Percentiles rank a stretch among this genome's conserved stretches.
Conservation (phyloP, 495 filamentous ascomycete genomes). For the Daldinia loculata region DNA sequence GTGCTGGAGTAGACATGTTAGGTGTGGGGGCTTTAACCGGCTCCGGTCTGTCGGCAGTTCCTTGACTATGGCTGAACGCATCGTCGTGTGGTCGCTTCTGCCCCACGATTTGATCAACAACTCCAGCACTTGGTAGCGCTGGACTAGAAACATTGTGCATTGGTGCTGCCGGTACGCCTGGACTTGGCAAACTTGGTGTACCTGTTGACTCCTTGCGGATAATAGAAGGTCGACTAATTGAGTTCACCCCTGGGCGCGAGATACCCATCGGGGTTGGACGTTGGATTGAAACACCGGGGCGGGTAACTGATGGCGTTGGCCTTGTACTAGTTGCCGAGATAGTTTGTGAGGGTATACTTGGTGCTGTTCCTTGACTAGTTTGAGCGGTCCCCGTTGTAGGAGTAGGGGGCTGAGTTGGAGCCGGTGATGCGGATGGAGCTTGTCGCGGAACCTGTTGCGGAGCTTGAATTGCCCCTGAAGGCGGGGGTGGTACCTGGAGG, state of each 20-base stretch:
- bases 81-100: slow-evolving; percentile 40
- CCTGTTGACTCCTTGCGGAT: slow-evolving; percentile 32
- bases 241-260: slow-evolving; percentile 36
- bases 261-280: slow-evolving; percentile 43
- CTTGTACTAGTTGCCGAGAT: neutral
- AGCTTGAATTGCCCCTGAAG: slow-evolving; percentile 19
- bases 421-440: slow-evolving; percentile 37
- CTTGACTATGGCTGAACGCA: slow-evolving; percentile 10
- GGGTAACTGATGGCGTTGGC: slow-evolving; percentile 25
- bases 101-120: slow-evolving; percentile 45
- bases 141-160: slow-evolving; percentile 43
- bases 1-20: slow-evolving; percentile 28
- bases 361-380: slow-evolving; percentile 11
- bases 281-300: slow-evolving; percentile 44
- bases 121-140: slow-evolving; percentile 45
- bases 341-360: slow-evolving; percentile 14
- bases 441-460: slow-evolving; percentile 24
- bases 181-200: slow-evolving; percentile 14
- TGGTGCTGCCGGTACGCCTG: slow-evolving; percentile 14
- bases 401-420: slow-evolving; percentile 29
- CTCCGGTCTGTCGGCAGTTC: slow-evolving; percentile 6
- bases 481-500: slow-evolving; percentile 21
- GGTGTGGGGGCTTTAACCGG: slow-evolving; percentile 17
- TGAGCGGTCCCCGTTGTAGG: slow-evolving; percentile 6
- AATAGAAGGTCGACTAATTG: slow-evolving; percentile 38